A percentile compares a stretch with the other conserved stretches of the same genome.
Evolutionary conservation across 768 basidiomycete genomes (phyloP).

Genomic region (Tricholoma bakamatsutake): DNA sequence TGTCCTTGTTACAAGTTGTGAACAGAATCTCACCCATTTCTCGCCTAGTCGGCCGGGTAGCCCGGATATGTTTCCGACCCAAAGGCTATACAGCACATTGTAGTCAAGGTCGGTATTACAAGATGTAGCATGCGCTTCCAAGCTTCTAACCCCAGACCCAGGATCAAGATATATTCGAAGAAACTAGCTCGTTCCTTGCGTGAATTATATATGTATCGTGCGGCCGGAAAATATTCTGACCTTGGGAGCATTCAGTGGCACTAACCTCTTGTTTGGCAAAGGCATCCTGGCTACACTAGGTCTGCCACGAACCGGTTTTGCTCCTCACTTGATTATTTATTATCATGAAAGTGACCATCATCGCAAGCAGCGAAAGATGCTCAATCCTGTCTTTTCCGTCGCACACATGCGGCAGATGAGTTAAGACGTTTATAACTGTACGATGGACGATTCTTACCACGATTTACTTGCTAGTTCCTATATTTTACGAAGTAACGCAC

Average conservation of each 20-base stretch:
- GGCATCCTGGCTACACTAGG: conserved; percentile 5
- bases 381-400: conserved; percentile 33
- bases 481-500: conserved; percentile 9
- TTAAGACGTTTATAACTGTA: background rate
- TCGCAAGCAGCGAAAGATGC: conserved; percentile 16
- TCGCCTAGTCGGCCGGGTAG: conserved; percentile 12
- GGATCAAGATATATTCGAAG: conserved; percentile 28
- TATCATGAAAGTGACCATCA: conserved; percentile 11
- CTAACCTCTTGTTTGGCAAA: conserved; percentile 1
- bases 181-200: conserved; percentile 30
- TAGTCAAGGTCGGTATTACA: conserved; percentile 26
- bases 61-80: conserved; percentile 30
- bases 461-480: background rate
- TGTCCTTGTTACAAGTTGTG: background rate
- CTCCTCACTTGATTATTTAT: background rate
- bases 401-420: conserved; percentile 26
- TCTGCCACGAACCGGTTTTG: background rate
- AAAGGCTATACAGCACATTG: conserved; percentile 28
- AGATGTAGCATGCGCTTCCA: background rate
- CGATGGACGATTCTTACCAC: background rate
- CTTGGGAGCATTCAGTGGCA: background rate
- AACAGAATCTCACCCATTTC: background rate
- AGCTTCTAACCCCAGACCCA: background rate
- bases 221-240: too few relatives aligned
- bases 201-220: conserved; percentile 5